Base-by-base conservation (phyloP, 495 filamentous ascomycete species). In the Aspergillus sparsus region DNA sequence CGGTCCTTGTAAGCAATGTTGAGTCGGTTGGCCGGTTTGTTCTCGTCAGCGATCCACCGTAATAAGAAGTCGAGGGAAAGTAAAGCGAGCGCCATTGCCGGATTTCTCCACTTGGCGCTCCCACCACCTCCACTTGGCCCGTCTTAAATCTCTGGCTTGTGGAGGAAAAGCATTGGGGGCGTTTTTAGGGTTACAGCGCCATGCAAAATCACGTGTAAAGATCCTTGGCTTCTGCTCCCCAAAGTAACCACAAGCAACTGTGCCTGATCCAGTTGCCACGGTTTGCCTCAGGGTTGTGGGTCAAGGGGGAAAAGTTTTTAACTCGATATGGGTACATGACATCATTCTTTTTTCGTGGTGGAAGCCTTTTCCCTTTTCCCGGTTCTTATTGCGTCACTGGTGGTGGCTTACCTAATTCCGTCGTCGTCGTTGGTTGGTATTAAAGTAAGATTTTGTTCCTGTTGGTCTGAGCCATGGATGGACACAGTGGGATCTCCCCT, bases 391-490 rank as follows among this genome's bases (percentile, higher is more conserved):
- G 37, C 37, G 3, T 41, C 37, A 41, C 37, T 41, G 37, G 11
- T 7, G n/a, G 3, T 7, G 10, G 37, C n/a, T 10, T n/a, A 41
- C 37, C 37, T 27, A 27, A 27, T 27, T 27, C 1, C 21, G 21
- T 27, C 21, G 21, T 27, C 1, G 21, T 27, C n/a, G n/a, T 27
- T 3, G 3, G 1, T 27, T 27, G 3, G 3, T 27, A n/a, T 41
- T n/a, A 41, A 41, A 41, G 37, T 41, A 41, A 41, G 37, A 41
- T 41, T 41, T 41, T 27, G 37, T 41, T 41, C 37, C 37, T 41
- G 37, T 41, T n/a, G 37, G 37, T 7, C 37, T 41, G 37, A 41
- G 37, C 37, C 37, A 41, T 41, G 37, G 37, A 41, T n/a, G 37
- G 37, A 27, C 1, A 27, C 1, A 27, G 21, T 27, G 21, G 21